These are phyloP conservation scores for Macrophomina tecta DNA, from an alignment of 2,329 filamentous ascomycete species.

Conservation along the genomic window DNA sequence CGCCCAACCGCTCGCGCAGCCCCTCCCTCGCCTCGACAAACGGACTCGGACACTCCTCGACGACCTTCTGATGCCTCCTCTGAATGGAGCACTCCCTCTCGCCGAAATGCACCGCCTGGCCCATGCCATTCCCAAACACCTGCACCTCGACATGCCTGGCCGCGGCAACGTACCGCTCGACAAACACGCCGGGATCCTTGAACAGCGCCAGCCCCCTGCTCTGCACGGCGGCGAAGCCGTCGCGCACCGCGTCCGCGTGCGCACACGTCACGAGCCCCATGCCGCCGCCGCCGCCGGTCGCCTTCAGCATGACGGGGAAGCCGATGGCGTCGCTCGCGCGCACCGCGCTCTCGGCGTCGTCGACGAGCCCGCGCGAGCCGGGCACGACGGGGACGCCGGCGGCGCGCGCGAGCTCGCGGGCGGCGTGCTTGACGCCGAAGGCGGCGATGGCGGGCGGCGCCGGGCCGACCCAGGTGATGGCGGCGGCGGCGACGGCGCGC, in stretches of 20 bases:
- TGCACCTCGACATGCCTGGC: constrained; percentile 90
- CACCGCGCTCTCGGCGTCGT: constrained; percentile 55
- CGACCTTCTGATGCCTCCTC: constrained; percentile 85
- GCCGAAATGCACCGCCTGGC: constrained; percentile 80
- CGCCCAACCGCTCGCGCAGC: constrained; percentile 68
- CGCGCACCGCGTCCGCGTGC: constrained; percentile 70
- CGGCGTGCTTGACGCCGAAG: constrained; percentile 66
- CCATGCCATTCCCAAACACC: constrained; percentile 82
- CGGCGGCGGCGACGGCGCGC: constrained; percentile 56
- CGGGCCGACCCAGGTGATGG: constrained; percentile 67
- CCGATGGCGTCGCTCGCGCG: constrained; percentile 52
- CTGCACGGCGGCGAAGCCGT: constrained; percentile 71
- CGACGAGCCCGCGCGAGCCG: constrained; percentile 57
- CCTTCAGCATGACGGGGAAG: constrained; percentile 68
- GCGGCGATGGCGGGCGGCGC: constrained; percentile 58
- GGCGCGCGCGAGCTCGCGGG: constrained; percentile 58
- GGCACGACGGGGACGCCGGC: constrained; percentile 62
- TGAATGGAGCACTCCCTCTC: constrained; percentile 91
- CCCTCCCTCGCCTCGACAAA: constrained; percentile 57
- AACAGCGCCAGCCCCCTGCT: constrained; percentile 80
- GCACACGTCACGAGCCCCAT: constrained; percentile 83
- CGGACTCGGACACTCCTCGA: constrained; percentile 87
- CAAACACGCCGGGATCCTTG: constrained; percentile 81
- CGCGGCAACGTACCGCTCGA: constrained; percentile 80
- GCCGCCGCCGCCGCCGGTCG: constrained; percentile 67